phyloP scores from a whole-genome alignment of 108 stramenopile genomes.

The Pseudonitzschia multiseries region DNA sequence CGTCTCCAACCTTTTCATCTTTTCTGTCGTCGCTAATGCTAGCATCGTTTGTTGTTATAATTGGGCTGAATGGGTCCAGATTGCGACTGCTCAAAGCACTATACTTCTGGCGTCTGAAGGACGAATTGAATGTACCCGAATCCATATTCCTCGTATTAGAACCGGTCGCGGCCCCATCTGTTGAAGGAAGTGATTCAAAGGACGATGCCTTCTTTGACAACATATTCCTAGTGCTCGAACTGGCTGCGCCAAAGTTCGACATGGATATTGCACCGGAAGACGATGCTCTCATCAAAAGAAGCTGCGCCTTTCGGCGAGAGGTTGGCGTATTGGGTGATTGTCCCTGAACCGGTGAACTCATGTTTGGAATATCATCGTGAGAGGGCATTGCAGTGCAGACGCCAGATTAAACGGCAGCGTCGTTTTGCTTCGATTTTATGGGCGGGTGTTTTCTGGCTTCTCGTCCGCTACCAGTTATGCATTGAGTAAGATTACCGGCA shows the following conservation, averaged over 20 bases:
- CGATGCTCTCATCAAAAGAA: no score
- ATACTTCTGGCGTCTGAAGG: neutral
- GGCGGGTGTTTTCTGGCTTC: no score
- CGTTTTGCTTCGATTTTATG: no score
- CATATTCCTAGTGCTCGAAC: neutral
- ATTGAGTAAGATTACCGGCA: no score
- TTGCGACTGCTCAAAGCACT: constrained; percentile 2
- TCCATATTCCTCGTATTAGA: neutral
- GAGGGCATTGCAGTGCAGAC: no score
- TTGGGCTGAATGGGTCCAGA: neutral
- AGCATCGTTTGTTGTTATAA: neutral
- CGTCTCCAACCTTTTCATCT: neutral
- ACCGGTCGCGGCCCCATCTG: neutral
- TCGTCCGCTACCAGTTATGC: no score
- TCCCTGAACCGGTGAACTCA: neutral
- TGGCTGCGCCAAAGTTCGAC: no score
- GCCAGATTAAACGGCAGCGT: no score
- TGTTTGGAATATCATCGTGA: no score
- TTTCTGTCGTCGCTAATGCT: neutral
- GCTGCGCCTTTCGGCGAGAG: no score
- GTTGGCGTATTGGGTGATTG: no score
- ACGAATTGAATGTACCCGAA: neutral
- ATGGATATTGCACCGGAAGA: no score
- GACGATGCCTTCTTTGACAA: neutral
- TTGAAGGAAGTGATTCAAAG: neutral